Percentiles rank a stretch among this genome's conserved stretches.
Evolutionary conservation across 352 stramenopile genomes (phyloP).

Genomic region (Globisporangium megalacanthum): DNA sequence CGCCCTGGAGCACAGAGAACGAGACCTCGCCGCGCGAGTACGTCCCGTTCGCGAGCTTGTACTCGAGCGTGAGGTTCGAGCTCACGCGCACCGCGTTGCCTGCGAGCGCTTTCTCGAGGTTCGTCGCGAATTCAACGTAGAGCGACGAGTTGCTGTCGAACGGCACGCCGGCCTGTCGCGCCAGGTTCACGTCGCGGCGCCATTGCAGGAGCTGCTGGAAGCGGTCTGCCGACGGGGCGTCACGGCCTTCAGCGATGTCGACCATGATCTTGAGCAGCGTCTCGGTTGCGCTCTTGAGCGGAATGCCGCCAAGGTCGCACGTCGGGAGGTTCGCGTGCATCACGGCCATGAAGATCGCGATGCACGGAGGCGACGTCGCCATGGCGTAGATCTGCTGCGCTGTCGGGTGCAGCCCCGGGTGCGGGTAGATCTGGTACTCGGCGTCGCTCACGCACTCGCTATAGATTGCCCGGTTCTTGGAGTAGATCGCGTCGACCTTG

Average conservation of each 20-base stretch:
- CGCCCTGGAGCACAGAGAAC: constrained; percentile 18
- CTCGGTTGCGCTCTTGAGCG: constrained; percentile 40
- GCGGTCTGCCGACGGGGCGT: constrained; percentile 26
- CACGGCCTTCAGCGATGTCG: constrained; percentile 20
- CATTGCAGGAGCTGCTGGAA: constrained; percentile 52
- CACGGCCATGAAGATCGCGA: constrained; percentile 53
- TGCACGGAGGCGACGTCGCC: constrained; percentile 36
- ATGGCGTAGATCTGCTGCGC: constrained; percentile 46
- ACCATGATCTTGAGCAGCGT: constrained; percentile 60
- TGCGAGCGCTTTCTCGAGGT: constrained; percentile 25
- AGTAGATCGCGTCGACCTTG: constrained; percentile 46
- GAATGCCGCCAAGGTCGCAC: constrained; percentile 45
- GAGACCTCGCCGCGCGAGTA: constrained; percentile 12
- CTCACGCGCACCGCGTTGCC: constrained; percentile 31
- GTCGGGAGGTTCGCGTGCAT: constrained; percentile 39
- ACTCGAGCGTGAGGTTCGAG: constrained; percentile 38
- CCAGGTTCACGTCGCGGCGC: constrained; percentile 46
- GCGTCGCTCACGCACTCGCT: constrained; percentile 45
- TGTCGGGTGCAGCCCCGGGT: constrained; percentile 37
- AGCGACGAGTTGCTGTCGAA: constrained; percentile 42
- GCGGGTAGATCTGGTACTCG: constrained; percentile 64
- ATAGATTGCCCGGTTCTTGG: constrained; percentile 49
- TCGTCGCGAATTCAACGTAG: constrained; percentile 33
- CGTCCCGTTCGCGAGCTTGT: constrained; percentile 22
- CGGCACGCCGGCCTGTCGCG: constrained; percentile 28